Evolutionary conservation across 768 basidiomycete genomes (phyloP).

Genomic region (Tulasnella sp.): DNA sequence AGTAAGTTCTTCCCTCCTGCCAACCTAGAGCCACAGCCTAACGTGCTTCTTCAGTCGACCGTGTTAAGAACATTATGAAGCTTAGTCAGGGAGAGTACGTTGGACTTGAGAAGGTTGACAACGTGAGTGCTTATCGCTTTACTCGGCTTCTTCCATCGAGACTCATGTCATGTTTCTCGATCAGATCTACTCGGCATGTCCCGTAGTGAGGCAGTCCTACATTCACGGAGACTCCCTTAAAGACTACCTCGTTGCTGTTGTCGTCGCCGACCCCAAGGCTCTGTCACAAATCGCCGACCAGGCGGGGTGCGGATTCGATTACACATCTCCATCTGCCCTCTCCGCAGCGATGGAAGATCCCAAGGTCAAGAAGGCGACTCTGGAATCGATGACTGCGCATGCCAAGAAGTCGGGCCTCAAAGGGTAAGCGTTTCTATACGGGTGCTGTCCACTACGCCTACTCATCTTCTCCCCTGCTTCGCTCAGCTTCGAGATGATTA

Average conservation of each 20-base stretch:
- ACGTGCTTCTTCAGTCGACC: constrained; percentile 57
- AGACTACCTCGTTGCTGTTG: constrained; percentile 72
- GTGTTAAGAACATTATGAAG: constrained; percentile 99
- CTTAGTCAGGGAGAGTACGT: constrained; percentile 97
- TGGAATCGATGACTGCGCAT: constrained; percentile 44
- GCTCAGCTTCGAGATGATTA: constrained; percentile 70
- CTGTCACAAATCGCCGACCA: constrained; percentile 46
- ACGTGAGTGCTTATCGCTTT: constrained; percentile 23
- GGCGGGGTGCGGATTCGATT: constrained; percentile 35
- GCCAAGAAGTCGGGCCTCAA: constrained; percentile 52
- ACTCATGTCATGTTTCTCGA: background rate
- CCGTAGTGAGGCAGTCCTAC: constrained; percentile 67
- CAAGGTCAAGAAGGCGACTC: constrained; percentile 46
- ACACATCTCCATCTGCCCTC: constrained; percentile 43
- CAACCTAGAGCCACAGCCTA: background rate
- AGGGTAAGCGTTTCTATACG: constrained; percentile 54
- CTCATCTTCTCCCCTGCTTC: too few species aligned
- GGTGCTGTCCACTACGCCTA: background rate
- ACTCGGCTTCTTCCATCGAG: background rate
- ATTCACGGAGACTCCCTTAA: constrained; percentile 87
- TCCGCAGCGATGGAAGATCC: constrained; percentile 47
- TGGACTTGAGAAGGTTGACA: constrained; percentile 91
- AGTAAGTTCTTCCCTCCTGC: too few species aligned
- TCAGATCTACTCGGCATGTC: constrained; percentile 48
- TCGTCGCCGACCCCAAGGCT: constrained; percentile 72